Evolutionary conservation across 352 stramenopile species (phyloP).

Genomic region (Phytophthora quininea): DNA sequence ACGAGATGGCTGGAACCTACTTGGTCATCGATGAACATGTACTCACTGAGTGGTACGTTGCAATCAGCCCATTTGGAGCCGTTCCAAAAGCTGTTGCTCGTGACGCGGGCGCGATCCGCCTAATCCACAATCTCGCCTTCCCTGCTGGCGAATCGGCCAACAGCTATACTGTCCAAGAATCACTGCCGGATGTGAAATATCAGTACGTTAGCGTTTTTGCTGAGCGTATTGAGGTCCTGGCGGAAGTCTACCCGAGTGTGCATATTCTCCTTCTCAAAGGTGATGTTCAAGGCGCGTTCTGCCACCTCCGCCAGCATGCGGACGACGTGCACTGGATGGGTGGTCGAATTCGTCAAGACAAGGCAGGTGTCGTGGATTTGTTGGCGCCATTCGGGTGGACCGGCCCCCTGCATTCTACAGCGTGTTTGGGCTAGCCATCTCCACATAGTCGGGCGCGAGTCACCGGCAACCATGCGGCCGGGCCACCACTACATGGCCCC

Average conservation of each 20-base stretch:
- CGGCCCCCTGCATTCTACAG: constrained; percentile 2
- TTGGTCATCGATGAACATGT: not conserved
- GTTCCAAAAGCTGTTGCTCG: not conserved
- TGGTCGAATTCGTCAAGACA: not conserved
- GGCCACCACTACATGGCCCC: not conserved
- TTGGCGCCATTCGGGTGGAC: constrained; percentile 10
- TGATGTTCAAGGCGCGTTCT: not conserved
- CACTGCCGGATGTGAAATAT: not conserved
- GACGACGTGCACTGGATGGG: not conserved
- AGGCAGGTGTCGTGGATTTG: not conserved
- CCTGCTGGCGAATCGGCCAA: not conserved
- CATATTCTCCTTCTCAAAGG: not conserved
- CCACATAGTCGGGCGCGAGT: not conserved
- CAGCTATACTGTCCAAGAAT: not conserved
- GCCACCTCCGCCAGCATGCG: not conserved
- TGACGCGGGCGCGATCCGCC: not conserved
- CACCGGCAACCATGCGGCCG: not conserved
- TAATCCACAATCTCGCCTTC: constrained; percentile 4
- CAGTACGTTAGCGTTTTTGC: not conserved
- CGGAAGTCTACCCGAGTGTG: not conserved
- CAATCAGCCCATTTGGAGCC: constrained; percentile 1
- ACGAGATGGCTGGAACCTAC: not conserved
- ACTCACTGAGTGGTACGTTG: not conserved
- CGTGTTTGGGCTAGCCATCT: constrained; percentile 10
- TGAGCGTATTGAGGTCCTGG: not conserved